Evolutionary conservation across 2,329 filamentous ascomycete genomes (phyloP), one percentile per base, ranked within the genome.

Genomic region (Claviceps fusiformis): DNA sequence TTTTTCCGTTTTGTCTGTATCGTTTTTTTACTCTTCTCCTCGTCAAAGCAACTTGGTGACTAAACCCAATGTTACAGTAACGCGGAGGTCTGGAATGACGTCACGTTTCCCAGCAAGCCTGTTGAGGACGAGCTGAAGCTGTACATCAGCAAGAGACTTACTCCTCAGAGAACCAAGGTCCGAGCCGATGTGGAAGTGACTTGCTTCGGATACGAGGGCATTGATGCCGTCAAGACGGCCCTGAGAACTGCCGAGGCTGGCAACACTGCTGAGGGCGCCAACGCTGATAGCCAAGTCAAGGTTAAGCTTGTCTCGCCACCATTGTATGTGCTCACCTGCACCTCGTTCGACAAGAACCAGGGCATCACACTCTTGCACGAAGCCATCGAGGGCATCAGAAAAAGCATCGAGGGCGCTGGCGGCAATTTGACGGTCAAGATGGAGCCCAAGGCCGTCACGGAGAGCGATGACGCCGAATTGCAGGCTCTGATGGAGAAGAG

Each of bases 401-500:
- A 75, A 66, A 90, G 80, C 70, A 98, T 98, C 68, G 82, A 84
- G 68, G 77, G 72, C 49, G 81, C 87, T 0, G 87, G 87, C 54
- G 93, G 93, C 58, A 83, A 82, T 67, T 86, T 92, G 67, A 80
- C 85, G 47, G 86, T 96, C 64, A 95, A 95, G 83, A 98, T 98
- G 93, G 91, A 93, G 65, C 93, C 93, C 62, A 97, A 97, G 83
- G 93, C 95, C 5, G 93, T 98, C 59, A 98, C 93, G 1, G 95
- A 97, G 79, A 95, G 90, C 71, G 95, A 98, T 66, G 93, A 98
- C 67, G 93, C 92, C 31, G 91, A 96, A 73, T 78, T 98, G 61
- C 90, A 96, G 71, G 93, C 92, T 53, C 81, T 98, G 61, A 98
- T 98, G 93, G 93, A 97, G 80, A 96, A 97, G 85, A 85, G 88